phyloP scores from a whole-genome alignment of 1,284 basidiomycete genomes.

The Phlebopus sp. region DNA sequence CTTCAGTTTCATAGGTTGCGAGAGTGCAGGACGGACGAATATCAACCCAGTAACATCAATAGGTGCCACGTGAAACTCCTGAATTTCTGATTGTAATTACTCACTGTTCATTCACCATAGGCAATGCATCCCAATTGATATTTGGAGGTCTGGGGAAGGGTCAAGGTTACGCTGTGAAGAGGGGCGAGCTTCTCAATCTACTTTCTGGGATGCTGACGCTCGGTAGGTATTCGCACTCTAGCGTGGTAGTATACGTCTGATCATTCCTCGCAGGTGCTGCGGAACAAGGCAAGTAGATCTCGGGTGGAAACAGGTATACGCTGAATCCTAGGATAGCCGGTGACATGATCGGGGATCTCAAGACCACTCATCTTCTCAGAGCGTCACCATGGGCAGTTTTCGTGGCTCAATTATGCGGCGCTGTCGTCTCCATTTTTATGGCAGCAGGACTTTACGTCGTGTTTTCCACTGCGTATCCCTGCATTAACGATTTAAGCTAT shows the following conservation, averaged over 20 bases:
- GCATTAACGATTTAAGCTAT: conserved; percentile 46
- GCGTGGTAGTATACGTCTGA: not conserved
- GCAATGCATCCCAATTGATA: conserved; percentile 54
- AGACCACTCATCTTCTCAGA: conserved; percentile 68
- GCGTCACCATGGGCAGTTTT: conserved; percentile 69
- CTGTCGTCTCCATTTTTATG: conserved; percentile 58
- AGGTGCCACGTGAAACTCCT: conserved; percentile 22
- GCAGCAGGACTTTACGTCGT: conserved; percentile 58
- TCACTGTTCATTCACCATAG: not conserved
- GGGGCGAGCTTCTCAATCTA: conserved; percentile 51
- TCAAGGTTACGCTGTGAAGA: conserved; percentile 32
- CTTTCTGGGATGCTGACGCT: conserved; percentile 14
- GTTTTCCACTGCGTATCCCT: conserved; percentile 65
- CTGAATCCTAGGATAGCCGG: conserved; percentile 45
- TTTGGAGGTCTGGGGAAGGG: conserved; percentile 60
- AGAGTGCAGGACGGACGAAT: conserved; percentile 57
- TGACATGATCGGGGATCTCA: conserved; percentile 74
- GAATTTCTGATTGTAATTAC: not conserved
- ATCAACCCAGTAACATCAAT: conserved; percentile 60
- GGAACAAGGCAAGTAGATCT: conserved; percentile 7
- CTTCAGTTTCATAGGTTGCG: conserved; percentile 69
- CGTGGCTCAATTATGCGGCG: conserved; percentile 56
- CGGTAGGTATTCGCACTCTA: conserved; percentile 2
- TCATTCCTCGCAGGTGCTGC: conserved; percentile 42
- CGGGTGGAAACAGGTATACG: not conserved